Evolutionary conservation across 192 early-diverging fungal genomes (phyloP).

Genomic region (Jimgerdemannia lactiflua): DNA sequence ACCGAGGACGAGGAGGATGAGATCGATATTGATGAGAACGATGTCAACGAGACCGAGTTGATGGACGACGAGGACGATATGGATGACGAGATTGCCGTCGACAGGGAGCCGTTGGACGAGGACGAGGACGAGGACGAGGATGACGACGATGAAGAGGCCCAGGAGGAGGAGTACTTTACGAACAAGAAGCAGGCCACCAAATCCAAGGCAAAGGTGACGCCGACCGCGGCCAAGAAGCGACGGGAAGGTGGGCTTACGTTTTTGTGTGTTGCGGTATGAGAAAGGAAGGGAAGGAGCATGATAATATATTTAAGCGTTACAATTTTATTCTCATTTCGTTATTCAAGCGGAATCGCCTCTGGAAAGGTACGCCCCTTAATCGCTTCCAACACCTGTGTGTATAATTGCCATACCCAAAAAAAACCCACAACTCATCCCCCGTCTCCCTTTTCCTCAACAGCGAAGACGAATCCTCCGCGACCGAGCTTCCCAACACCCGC

Average conservation of each 20-base stretch:
- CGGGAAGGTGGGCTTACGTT: background rate
- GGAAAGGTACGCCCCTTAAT: no score
- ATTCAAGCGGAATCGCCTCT: no score
- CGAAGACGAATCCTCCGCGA: background rate
- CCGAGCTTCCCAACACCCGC: background rate
- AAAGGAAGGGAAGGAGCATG: constrained; percentile 4
- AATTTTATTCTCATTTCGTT: no score
- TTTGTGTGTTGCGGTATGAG: background rate
- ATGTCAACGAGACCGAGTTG: background rate
- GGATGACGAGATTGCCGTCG: constrained; percentile 10
- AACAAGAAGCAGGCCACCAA: constrained; percentile 16
- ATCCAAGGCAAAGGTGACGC: constrained; percentile 13
- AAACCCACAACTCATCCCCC: background rate
- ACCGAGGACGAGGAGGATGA: no score
- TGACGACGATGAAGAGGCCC: constrained; percentile 15
- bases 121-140: constrained; percentile 14
- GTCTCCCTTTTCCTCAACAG: background rate
- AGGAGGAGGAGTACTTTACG: constrained; percentile 9
- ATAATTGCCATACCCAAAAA: background rate
- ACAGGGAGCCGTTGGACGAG: constrained; percentile 15
- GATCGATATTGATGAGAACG: no score
- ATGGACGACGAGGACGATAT: constrained; percentile 7
- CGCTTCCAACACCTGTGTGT: constrained; percentile 9
- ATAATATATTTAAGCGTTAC: constrained; percentile 3
- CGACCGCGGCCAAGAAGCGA: constrained; percentile 1